Percentiles rank a stretch among this genome's conserved stretches.
phyloP scores from a whole-genome alignment of 2,329 filamentous ascomycete genomes.

The Scedosporium aurantiacum region DNA sequence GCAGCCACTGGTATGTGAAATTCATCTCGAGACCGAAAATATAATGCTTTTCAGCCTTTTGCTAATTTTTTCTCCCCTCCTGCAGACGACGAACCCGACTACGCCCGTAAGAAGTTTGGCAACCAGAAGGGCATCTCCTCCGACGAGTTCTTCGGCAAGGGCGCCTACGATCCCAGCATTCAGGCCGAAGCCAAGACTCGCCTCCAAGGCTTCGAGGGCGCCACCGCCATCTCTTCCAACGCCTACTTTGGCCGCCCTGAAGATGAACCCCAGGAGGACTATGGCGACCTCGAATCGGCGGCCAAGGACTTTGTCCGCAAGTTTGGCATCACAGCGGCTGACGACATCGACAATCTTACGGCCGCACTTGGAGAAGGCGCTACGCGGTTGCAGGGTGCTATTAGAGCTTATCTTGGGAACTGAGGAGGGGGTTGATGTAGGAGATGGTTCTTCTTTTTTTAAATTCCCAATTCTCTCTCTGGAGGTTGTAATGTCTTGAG shows the following conservation, averaged over 20 bases:
- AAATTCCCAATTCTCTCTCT: slow-evolving; percentile 1
- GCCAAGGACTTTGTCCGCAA: slow-evolving; percentile 93
- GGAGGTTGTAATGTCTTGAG: not conserved
- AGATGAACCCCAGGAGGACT: slow-evolving; percentile 67
- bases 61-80: not conserved
- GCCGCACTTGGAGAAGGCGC: slow-evolving; percentile 78
- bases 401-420: slow-evolving; percentile 52
- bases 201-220: slow-evolving; percentile 86
- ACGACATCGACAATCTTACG: slow-evolving; percentile 86
- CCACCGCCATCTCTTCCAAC: slow-evolving; percentile 86
- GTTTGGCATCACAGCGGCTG: slow-evolving; percentile 90
- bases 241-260: slow-evolving; percentile 94
- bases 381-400: slow-evolving; percentile 66
- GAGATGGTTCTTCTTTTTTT: slow-evolving; percentile 19
- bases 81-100: slow-evolving; percentile 65
- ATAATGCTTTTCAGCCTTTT: not conserved
- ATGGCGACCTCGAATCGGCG: slow-evolving; percentile 82
- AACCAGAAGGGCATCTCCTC: slow-evolving; percentile 91
- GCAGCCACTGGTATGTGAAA: slow-evolving; percentile 51
- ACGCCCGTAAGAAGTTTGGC: slow-evolving; percentile 81
- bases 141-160: slow-evolving; percentile 95
- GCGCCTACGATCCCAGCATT: slow-evolving; percentile 66
- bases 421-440: slow-evolving; percentile 20
- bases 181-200: slow-evolving; percentile 79
- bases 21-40: not conserved